Conservation (phyloP, 306 rosid species). For the Sechiopsis laciniata region DNA sequence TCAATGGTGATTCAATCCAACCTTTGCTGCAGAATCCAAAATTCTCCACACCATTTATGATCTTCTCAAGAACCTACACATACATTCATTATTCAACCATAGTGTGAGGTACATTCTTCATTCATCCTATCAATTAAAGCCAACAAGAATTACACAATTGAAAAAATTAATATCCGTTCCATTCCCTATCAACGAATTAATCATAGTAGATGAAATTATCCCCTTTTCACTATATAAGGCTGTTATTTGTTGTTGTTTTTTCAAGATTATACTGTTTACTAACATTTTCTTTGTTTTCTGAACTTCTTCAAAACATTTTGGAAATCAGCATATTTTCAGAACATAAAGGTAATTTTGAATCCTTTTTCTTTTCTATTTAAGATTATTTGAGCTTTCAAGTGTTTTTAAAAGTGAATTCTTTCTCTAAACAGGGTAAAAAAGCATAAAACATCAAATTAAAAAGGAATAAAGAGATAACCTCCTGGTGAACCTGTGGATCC, state of each 20-base stretch:
- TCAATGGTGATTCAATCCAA: constrained; percentile 84
- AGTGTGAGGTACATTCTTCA: too few species aligned
- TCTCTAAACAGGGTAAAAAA: neutral
- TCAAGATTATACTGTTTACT: neutral
- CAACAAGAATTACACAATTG: neutral
- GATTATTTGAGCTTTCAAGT: too few species aligned
- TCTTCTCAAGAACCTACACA: constrained; percentile 69
- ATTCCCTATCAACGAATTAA: neutral
- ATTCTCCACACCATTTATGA: constrained; percentile 68
- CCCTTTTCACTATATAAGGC: neutral
- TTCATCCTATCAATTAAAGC: neutral
- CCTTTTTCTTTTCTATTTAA: too few species aligned
- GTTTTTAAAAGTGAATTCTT: neutral
- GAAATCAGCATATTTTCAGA: neutral
- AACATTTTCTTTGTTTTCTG: neutral
- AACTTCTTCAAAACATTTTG: neutral
- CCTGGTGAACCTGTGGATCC: constrained; percentile 48
- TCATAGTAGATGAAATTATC: neutral
- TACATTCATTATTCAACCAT: neutral
- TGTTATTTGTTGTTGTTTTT: neutral
- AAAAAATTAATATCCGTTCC: neutral
- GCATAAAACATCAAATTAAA: neutral
- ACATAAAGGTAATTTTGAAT: too few species aligned
- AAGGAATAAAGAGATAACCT: constrained; percentile 26
- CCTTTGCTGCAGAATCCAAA: constrained; percentile 74